Conservation (phyloP, 169 alveolate genomes). For the Toxoplasma gondii region DNA sequence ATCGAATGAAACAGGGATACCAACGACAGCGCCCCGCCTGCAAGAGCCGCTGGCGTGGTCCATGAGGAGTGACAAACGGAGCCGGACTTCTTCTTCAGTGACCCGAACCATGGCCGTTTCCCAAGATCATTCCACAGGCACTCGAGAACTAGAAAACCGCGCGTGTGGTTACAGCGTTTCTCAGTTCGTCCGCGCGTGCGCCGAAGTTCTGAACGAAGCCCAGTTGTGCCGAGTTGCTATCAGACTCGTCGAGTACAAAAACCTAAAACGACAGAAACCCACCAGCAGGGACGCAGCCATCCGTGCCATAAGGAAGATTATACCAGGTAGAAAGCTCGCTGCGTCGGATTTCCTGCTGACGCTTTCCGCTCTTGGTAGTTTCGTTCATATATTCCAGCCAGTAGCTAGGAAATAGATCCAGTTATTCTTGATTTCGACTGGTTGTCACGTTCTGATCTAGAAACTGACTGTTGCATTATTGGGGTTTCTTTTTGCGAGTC, state of each 20-base stretch:
- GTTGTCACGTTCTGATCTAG: not conserved
- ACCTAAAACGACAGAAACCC: conserved; percentile 32
- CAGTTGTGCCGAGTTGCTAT: conserved; percentile 60
- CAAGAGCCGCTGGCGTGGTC: too few relatives aligned
- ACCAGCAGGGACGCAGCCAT: conserved; percentile 54
- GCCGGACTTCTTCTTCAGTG: not conserved
- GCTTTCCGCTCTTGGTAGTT: not conserved
- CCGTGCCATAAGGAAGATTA: conserved; percentile 46
- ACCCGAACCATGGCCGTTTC: not conserved
- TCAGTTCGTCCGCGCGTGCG: conserved; percentile 56
- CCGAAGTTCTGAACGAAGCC: conserved; percentile 35
- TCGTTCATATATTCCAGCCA: not conserved
- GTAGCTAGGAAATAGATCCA: not conserved
- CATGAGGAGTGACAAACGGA: not conserved
- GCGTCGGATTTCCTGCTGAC: not conserved
- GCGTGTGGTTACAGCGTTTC: conserved; percentile 59
- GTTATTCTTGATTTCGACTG: not conserved
- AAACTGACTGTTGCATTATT: not conserved
- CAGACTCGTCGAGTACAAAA: conserved; percentile 46
- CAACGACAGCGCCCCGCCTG: too few relatives aligned
- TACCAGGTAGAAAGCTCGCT: conserved; percentile 32
- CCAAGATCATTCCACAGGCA: not conserved
- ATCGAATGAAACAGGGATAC: too few relatives aligned
- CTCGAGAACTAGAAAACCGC: not conserved
- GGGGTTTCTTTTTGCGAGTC: not conserved